These are phyloP conservation scores for Aspergillus sp. DNA, from an alignment of 2,329 filamentous ascomycete genomes.

Conservation along the genomic window DNA sequence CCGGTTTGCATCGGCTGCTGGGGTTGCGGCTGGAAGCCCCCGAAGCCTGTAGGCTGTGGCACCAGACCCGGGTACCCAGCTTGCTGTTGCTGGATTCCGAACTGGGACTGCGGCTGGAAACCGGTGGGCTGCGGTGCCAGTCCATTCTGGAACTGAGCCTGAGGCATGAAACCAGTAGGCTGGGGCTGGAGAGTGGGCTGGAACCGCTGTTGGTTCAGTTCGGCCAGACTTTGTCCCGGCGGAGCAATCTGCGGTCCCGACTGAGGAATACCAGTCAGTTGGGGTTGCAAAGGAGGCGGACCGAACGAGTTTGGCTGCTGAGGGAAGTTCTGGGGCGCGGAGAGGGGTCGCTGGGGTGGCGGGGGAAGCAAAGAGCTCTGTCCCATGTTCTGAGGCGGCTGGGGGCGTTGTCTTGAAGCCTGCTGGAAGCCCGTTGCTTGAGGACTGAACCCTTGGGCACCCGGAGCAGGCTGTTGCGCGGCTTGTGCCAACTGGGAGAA, in stretches of 20 bases:
- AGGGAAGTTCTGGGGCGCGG: constrained; percentile 77
- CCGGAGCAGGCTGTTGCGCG: constrained; percentile 21
- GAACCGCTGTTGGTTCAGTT: constrained; percentile 67
- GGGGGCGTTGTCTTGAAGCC: constrained; percentile 66
- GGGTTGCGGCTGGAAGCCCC: constrained; percentile 47
- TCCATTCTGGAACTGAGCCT: constrained; percentile 43
- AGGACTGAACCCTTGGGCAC: constrained; percentile 30
- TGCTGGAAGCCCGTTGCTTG: constrained; percentile 45
- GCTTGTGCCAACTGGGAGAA: constrained; percentile 51
- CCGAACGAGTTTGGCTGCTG: constrained; percentile 73
- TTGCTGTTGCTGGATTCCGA: constrained; percentile 53
- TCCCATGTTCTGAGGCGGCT: constrained; percentile 65
- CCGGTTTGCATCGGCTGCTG: constrained; percentile 54
- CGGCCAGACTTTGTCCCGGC: constrained; percentile 74
- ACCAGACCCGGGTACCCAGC: constrained; percentile 48
- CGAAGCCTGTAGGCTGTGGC: constrained; percentile 58
- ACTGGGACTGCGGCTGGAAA: constrained; percentile 48
- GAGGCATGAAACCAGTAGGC: constrained; percentile 61
- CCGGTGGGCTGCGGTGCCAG: constrained; percentile 52
- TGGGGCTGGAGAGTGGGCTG: constrained; percentile 64
- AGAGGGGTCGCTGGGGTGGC: constrained; percentile 78
- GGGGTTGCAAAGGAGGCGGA: constrained; percentile 75
- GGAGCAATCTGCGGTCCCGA: constrained; percentile 62
- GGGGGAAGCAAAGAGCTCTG: constrained; percentile 70
- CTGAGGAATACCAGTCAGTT: constrained; percentile 74